Base-by-base conservation (phyloP, 345 rosid genomes). In the Moringa oleifera region DNA sequence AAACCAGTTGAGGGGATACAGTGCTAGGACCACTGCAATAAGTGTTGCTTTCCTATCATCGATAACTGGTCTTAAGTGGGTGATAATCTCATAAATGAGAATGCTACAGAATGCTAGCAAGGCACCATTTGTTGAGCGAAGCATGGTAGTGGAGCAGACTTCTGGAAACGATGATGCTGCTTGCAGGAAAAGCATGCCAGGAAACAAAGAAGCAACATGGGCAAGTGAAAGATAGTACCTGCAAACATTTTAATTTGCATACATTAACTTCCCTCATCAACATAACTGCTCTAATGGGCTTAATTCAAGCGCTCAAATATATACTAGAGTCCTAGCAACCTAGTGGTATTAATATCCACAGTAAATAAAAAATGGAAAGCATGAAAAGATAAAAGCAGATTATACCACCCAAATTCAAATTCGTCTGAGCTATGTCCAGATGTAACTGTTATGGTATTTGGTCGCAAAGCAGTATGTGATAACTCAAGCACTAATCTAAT, bases 1-100 rank as follows among this genome's bases (percentile, higher is more conserved):
- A 82, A 94, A 94, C 93, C 95, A 94, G 54, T 94, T 95, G 51
- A 94, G 85, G 31, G 97, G 99, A 63, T 90, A 88, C 70, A 84
- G 70, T 33, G 93, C 73, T 64, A 87, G 71, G 75, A 85, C 81
- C 51, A 80, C 69, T 0, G 96, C 80, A 63, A 71, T 64, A 28
- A 84, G 47, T 24, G 90, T 72, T 47, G 85, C 93, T 62, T 74
- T 87, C 67, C 82, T 72, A 68, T 80, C 85, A 49, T 69, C 80
- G 50, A 88, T 67, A 56, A 62, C 45, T 0, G 96, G 96, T 67
- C 83, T 84, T 82, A 87, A 67, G 67, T 66, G 78, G 45, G 51
- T 69, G 59, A 82, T 73, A 52, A 91, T 83, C 85, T 94, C 97
- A 59, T 70, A 88, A 20, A 82, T 66, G 50, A 91, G 20, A 68